Conservation (phyloP, 1,284 basidiomycete species). For the Calocybe gambosa region DNA sequence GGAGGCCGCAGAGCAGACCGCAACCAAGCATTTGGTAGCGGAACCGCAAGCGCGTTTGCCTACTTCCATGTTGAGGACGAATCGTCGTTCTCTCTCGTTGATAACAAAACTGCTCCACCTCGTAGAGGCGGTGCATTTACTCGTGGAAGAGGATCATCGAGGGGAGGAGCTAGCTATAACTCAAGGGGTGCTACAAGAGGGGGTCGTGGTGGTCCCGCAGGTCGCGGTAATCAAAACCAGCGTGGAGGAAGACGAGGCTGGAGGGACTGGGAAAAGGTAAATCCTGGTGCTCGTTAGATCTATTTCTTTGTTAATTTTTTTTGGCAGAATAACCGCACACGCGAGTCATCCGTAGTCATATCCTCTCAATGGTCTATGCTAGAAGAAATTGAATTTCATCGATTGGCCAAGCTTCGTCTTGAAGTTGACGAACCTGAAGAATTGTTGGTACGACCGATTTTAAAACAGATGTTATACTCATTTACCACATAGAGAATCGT, state of each 20-base stretch:
- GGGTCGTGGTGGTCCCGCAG: slow-evolving; percentile 35
- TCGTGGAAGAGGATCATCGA: slow-evolving; percentile 47
- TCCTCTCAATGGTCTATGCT: slow-evolving; percentile 90
- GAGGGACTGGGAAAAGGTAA: slow-evolving; percentile 93
- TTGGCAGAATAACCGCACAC: slow-evolving; percentile 74
- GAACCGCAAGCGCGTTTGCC: slow-evolving; percentile 88
- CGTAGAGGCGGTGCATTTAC: slow-evolving; percentile 59
- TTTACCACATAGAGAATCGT: slow-evolving; percentile 55
- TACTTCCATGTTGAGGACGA: slow-evolving; percentile 99
- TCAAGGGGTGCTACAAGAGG: slow-evolving; percentile 46
- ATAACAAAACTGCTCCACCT: slow-evolving; percentile 69
- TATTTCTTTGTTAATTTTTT: slow-evolving; percentile 6
- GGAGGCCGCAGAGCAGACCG: slow-evolving; percentile 61
- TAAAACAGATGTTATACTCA: neutral
- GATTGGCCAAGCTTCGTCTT: slow-evolving; percentile 86
- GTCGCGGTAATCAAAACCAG: slow-evolving; percentile 34
- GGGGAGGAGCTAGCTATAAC: slow-evolving; percentile 39
- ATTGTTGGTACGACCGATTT: slow-evolving; percentile 48
- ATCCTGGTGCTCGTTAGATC: neutral
- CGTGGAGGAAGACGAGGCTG: slow-evolving; percentile 77
- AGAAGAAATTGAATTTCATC: slow-evolving; percentile 96
- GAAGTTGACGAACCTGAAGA: slow-evolving; percentile 90
- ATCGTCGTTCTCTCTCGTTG: slow-evolving; percentile 95
- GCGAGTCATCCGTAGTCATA: slow-evolving; percentile 94
- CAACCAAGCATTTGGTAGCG: slow-evolving; percentile 71